phyloP scores from a whole-genome alignment of 805 yeast genomes.

The Barnettozyma sp. region DNA sequence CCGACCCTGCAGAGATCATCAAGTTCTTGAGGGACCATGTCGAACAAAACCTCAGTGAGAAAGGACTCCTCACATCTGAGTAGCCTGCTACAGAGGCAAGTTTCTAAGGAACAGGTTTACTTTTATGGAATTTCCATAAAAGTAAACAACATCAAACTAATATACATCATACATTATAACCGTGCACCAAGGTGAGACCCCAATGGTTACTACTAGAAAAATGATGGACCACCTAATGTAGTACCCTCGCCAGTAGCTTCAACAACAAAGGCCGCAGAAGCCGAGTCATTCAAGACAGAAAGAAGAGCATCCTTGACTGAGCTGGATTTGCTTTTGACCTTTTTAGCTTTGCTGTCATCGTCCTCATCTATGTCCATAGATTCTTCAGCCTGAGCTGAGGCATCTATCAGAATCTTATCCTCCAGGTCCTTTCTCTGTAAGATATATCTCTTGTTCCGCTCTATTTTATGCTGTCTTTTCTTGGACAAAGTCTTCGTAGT shows the following conservation, averaged over 20 bases:
- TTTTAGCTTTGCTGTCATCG: constrained; percentile 13
- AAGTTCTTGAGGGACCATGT: constrained; percentile 60
- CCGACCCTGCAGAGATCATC: constrained; percentile 72
- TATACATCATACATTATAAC: too few relatives aligned
- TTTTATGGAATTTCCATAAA: neutral
- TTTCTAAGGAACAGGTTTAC: too few relatives aligned
- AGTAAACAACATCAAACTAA: neutral
- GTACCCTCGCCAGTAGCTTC: constrained; percentile 64
- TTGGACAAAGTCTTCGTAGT: constrained; percentile 64
- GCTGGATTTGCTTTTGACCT: constrained; percentile 23
- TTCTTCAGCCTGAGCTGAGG: constrained; percentile 40
- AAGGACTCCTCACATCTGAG: constrained; percentile 30
- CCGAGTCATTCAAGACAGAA: constrained; percentile 59
- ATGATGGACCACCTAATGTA: constrained; percentile 71
- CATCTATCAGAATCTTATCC: constrained; percentile 40
- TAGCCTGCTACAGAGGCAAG: neutral
- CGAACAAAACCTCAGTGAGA: constrained; percentile 36
- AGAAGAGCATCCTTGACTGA: constrained; percentile 63
- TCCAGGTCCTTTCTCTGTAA: constrained; percentile 41
- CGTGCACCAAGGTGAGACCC: too few relatives aligned
- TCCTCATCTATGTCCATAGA: constrained; percentile 45
- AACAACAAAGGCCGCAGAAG: constrained; percentile 38
- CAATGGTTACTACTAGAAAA: constrained; percentile 30
- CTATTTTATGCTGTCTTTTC: constrained; percentile 72
- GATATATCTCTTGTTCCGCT: constrained; percentile 69